phyloP scores from a whole-genome alignment of 768 basidiomycete genomes.

The Artomyces pyxidatus region DNA sequence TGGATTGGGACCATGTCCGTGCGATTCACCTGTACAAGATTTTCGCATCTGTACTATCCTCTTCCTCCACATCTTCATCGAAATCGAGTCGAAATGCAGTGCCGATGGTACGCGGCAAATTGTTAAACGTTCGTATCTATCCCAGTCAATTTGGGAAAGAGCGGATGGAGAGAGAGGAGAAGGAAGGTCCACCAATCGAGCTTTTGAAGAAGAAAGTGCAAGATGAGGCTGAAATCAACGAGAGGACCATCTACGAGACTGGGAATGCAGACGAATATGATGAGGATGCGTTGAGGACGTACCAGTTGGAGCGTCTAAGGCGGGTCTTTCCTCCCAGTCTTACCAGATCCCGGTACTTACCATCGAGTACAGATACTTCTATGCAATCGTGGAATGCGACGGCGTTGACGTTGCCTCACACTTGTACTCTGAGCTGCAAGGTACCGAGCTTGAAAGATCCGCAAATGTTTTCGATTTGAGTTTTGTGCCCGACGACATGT shows the following conservation, averaged over 20 bases:
- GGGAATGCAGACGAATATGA: conserved; percentile 76
- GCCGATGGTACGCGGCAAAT: conserved; percentile 48
- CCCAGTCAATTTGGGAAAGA: conserved; percentile 92
- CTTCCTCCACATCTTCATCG: conserved; percentile 35
- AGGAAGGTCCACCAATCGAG: conserved; percentile 81
- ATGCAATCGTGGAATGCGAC: conserved; percentile 89
- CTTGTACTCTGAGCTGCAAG: conserved; percentile 81
- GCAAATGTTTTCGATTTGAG: conserved; percentile 95
- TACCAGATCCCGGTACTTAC: background rate
- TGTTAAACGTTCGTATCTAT: conserved; percentile 77
- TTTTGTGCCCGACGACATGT: conserved; percentile 86
- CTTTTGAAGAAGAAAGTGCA: conserved; percentile 58
- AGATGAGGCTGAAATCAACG: conserved; percentile 53
- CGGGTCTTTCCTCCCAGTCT: conserved; percentile 30
- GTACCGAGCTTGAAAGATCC: conserved; percentile 92
- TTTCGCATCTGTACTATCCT: conserved; percentile 77
- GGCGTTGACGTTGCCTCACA: conserved; percentile 66
- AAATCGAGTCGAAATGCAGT: conserved; percentile 16
- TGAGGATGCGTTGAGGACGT: conserved; percentile 78
- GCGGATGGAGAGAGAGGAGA: conserved; percentile 79
- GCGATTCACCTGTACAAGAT: conserved; percentile 89
- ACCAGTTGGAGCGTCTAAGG: conserved; percentile 91
- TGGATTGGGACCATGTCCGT: conserved; percentile 96
- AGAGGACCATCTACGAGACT: conserved; percentile 54
- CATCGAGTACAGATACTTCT: conserved; percentile 66